Base-by-base conservation (phyloP, 2,329 filamentous ascomycete species). In the Epichloe elymi region DNA sequence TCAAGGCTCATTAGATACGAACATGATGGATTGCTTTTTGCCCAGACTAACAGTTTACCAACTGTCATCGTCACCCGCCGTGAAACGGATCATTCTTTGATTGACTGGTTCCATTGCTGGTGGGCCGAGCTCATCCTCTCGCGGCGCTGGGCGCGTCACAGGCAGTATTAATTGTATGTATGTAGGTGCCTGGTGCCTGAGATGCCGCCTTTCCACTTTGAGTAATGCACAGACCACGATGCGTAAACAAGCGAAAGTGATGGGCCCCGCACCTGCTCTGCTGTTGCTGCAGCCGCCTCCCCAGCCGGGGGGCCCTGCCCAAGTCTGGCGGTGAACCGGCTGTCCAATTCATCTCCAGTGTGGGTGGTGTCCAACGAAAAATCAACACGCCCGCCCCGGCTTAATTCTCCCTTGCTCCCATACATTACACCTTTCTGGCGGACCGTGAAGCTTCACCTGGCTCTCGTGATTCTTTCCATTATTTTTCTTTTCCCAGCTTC, bases 1-100 rank as follows among this genome's bases (percentile, higher is more conserved):
- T 90, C 51, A 80, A 82, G 65, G 74, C 75, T 47, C 79, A 83
- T 62, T 82, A 61, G 45, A 33, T 46, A 20, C 12, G 15, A 37
- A 48, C n/a, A 41, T 38, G 36, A 38, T 38, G 36, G 6, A 38
- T 38, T 14, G 14, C n/a, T 14, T 38, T 30, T 30, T 4, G 30
- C 1, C 30, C 30, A 30, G 30, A 10, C 10, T 1, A 30, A 30
- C 30, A 30, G 26, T 30, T 30, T 10, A 10, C 26, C 26, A 30
- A 30, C 30, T 30, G 30, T 30, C 30, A 30, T 30, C 10, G 10
- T 30, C 30, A 4, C 30, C 30, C 10, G 30, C 8, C 30, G 30
- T 10, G 8, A 30, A 30, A 30, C 30, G 30, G 11, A 30, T 30
- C 10, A 30, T 30, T 30, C 8, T 30, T 30, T 30, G 26, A 30